Evolutionary conservation across 176 grass and related monocot genomes (phyloP).

Genomic region (sorghum (Sorghum bicolor)): Sorghum_bicolor_NCBIv3 NC_012870.2:78687001-78687500

Average conservation of each 20-base stretch:
- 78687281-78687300: background rate
- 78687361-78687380: background rate
- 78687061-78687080: too few species aligned
- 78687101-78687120: background rate
- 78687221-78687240: background rate
- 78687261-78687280: background rate
- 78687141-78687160: background rate
- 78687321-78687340: background rate
- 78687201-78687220: background rate
- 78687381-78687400: too few species aligned
- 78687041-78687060: too few species aligned
- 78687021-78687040: too few species aligned
- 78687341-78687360: background rate
- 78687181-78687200: background rate
- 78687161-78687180: background rate
- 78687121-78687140: background rate
- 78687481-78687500: too few species aligned
- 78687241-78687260: background rate
- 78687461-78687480: too few species aligned
- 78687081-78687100: background rate
- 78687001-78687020: too few species aligned
- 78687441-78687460: too few species aligned
- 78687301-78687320: background rate
- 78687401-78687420: too few species aligned
- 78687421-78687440: too few species aligned